A percentile compares a stretch with the other conserved stretches of the same genome.
phyloP scores from a whole-genome alignment of 306 rosid species.

The Cercis canadensis region DNA sequence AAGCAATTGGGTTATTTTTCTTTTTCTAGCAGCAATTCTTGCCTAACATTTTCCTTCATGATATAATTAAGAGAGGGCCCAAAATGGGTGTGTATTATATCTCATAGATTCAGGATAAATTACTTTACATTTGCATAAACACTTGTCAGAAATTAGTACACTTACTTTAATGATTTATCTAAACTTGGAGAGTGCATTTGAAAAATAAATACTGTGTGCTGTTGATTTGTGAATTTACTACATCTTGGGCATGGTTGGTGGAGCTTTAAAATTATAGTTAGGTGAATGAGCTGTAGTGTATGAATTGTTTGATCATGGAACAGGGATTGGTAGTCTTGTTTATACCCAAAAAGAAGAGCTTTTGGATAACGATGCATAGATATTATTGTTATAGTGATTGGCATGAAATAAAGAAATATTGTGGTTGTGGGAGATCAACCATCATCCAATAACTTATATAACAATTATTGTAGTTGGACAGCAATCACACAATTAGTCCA shows the following conservation, averaged over 20 bases:
- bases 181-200: too few relatives aligned
- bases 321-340: neutral
- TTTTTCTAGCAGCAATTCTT: too few relatives aligned
- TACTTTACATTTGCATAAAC: too few relatives aligned
- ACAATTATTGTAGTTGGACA: slow-evolving; percentile 69
- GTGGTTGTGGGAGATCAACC: slow-evolving; percentile 30
- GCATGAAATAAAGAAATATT: slow-evolving; percentile 4
- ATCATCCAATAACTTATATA: slow-evolving; percentile 1
- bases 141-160: too few relatives aligned
- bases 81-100: too few relatives aligned
- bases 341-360: too few relatives aligned
- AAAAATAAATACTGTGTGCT: too few relatives aligned
- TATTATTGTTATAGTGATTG: slow-evolving; percentile 13
- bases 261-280: slow-evolving; percentile 1
- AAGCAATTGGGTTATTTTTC: neutral
- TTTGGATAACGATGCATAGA: neutral
- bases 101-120: too few relatives aligned
- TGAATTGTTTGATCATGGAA: neutral
- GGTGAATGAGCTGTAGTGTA: neutral
- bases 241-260: neutral
- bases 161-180: too few relatives aligned
- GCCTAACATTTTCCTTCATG: too few relatives aligned
- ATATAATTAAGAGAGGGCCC: too few relatives aligned
- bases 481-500: slow-evolving; percentile 81
- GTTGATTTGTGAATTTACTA: neutral